phyloP scores from a whole-genome alignment of 148 eudicot species.

The Rhododendron griersonianum region DNA sequence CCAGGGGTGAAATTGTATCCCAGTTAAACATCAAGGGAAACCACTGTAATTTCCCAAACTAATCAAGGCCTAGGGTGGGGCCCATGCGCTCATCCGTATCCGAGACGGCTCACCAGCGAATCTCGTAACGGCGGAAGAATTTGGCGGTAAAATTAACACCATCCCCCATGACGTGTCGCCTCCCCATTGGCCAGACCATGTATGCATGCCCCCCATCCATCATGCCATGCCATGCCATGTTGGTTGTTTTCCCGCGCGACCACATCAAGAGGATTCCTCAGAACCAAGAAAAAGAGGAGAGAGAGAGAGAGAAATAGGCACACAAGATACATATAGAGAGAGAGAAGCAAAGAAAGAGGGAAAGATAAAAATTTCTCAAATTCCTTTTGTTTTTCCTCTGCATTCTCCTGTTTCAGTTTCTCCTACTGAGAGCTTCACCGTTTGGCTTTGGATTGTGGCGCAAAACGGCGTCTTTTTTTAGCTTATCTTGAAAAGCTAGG shows the following conservation, averaged over 20 bases:
- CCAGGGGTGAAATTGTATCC: background rate
- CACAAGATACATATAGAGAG: background rate
- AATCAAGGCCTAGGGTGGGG: background rate
- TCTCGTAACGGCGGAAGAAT: background rate
- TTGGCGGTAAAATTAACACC: constrained; percentile 1
- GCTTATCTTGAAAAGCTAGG: constrained; percentile 8
- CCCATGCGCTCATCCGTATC: background rate
- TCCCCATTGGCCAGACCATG: background rate
- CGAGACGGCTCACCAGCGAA: background rate
- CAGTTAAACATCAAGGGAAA: too few species aligned
- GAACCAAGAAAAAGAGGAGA: background rate
- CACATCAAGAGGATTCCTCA: background rate
- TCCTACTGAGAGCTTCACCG: background rate
- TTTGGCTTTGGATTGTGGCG: background rate
- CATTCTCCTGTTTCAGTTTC: background rate
- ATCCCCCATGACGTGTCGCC: background rate
- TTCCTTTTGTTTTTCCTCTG: background rate
- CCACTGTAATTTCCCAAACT: too few species aligned
- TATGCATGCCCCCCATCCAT: background rate
- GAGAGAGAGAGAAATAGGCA: background rate
- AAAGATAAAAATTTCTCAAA: background rate
- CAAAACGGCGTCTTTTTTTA: background rate
- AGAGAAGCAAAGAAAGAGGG: background rate
- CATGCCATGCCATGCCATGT: constrained; percentile 11
- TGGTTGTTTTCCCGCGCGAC: constrained; percentile 28